Evolutionary conservation across 2,329 filamentous ascomycete species (phyloP).

Genomic region (Aspergillus texensis): DNA sequence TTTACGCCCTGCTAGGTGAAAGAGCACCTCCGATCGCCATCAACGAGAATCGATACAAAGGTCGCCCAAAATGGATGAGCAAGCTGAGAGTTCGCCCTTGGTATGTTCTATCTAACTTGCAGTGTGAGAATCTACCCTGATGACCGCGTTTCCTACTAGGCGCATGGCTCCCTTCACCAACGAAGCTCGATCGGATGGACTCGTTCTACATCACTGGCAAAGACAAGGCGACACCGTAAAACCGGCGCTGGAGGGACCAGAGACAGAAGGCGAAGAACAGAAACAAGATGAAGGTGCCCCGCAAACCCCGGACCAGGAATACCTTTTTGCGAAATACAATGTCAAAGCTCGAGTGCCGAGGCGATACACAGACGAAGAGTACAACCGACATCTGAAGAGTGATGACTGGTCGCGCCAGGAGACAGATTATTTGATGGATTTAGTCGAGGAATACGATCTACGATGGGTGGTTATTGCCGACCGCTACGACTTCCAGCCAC

Average conservation of each 20-base stretch:
- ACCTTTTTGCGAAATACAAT: slow-evolving; percentile 83
- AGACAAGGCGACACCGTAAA: slow-evolving; percentile 58
- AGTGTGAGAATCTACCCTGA: slow-evolving; percentile 47
- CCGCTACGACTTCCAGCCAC: slow-evolving; percentile 72
- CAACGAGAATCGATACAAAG: slow-evolving; percentile 56
- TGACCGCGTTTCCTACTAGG: slow-evolving; percentile 55
- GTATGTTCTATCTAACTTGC: slow-evolving; percentile 34
- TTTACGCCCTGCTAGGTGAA: slow-evolving; percentile 55
- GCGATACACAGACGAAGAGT: slow-evolving; percentile 81
- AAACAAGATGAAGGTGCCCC: slow-evolving; percentile 38
- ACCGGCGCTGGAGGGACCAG: slow-evolving; percentile 38
- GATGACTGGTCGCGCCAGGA: slow-evolving; percentile 88
- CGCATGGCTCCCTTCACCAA: slow-evolving; percentile 73
- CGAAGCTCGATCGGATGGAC: slow-evolving; percentile 70
- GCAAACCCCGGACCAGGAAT: slow-evolving; percentile 48
- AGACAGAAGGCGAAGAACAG: slow-evolving; percentile 43
- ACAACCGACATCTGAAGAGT: slow-evolving; percentile 71
- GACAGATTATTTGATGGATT: slow-evolving; percentile 83
- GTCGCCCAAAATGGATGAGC: slow-evolving; percentile 50
- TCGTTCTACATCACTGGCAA: slow-evolving; percentile 81
- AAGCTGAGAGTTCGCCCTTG: slow-evolving; percentile 48
- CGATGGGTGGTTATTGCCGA: slow-evolving; percentile 93
- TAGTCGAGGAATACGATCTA: slow-evolving; percentile 78
- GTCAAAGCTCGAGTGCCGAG: slow-evolving; percentile 75
- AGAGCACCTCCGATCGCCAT: slow-evolving; percentile 56